Conservation (phyloP, 1,284 basidiomycete species). For the Marasmius fiardii region DNA sequence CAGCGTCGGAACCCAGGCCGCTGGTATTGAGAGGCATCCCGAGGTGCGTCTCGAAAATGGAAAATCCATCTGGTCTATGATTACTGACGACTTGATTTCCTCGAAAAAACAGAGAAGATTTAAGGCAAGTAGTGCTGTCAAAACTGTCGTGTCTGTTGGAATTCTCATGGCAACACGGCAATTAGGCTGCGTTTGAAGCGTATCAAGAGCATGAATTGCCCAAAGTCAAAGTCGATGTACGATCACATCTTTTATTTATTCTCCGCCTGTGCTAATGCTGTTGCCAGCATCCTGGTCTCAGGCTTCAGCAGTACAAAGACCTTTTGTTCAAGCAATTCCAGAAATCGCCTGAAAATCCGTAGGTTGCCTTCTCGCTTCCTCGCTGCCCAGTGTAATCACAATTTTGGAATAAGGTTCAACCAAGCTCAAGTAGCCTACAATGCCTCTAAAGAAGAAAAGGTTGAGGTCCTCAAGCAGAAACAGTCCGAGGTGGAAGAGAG, state of each 20-base stretch:
- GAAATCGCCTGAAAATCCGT: slow-evolving; percentile 89
- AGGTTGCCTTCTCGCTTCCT: slow-evolving; percentile 27
- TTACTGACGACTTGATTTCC: slow-evolving; percentile 9
- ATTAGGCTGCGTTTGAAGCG: slow-evolving; percentile 83
- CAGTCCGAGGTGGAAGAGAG: slow-evolving; percentile 45
- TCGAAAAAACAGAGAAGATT: slow-evolving; percentile 64
- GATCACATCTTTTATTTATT: slow-evolving; percentile 16
- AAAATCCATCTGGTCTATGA: slow-evolving; percentile 3
- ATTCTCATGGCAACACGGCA: slow-evolving; percentile 7
- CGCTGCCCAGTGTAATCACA: not conserved
- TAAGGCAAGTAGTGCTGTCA: slow-evolving; percentile 48
- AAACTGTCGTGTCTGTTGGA: slow-evolving; percentile 7
- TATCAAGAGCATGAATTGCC: slow-evolving; percentile 91
- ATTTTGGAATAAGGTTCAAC: slow-evolving; percentile 60
- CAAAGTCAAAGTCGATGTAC: slow-evolving; percentile 68
- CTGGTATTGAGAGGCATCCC: slow-evolving; percentile 87
- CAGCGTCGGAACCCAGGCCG: slow-evolving; percentile 80
- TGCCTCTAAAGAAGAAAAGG: slow-evolving; percentile 78
- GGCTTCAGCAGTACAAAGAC: slow-evolving; percentile 84
- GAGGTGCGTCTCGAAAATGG: slow-evolving; percentile 58
- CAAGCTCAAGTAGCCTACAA: slow-evolving; percentile 78
- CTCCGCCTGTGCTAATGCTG: slow-evolving; percentile 14
- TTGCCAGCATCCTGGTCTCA: slow-evolving; percentile 74
- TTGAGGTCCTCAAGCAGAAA: slow-evolving; percentile 64
- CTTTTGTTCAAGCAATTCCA: slow-evolving; percentile 81